phyloP scores from a whole-genome alignment of 768 basidiomycete genomes.

The Agaricus subrufescens region DNA sequence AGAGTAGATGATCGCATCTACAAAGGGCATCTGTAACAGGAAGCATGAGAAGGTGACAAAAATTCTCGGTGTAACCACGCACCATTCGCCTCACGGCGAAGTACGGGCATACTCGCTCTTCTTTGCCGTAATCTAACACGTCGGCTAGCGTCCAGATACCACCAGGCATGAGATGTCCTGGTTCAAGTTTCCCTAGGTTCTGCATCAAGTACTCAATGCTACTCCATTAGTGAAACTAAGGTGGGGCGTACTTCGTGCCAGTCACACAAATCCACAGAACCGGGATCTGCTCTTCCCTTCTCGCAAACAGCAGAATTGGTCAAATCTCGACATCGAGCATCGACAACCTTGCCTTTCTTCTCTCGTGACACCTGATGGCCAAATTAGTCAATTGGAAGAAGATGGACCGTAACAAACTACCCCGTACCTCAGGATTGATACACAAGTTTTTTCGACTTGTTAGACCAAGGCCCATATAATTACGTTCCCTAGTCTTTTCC shows the following conservation, averaged over 20 bases:
- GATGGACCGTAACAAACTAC: background rate
- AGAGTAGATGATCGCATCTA: slow-evolving; percentile 95
- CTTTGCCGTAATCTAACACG: slow-evolving; percentile 81
- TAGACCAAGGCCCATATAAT: slow-evolving; percentile 85
- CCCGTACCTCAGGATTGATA: slow-evolving; percentile 81
- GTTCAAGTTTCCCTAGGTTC: slow-evolving; percentile 80
- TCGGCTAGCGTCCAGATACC: slow-evolving; percentile 96
- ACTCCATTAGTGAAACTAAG: background rate
- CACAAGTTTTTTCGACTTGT: slow-evolving; percentile 97
- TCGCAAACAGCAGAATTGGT: slow-evolving; percentile 82
- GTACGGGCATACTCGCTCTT: slow-evolving; percentile 88
- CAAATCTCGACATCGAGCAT: slow-evolving; percentile 93
- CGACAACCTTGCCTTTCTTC: slow-evolving; percentile 97
- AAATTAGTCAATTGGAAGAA: background rate
- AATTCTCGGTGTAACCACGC: slow-evolving; percentile 4
- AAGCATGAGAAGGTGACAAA: slow-evolving; percentile 5
- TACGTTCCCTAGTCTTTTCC: slow-evolving; percentile 70
- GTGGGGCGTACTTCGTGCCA: slow-evolving; percentile 82
- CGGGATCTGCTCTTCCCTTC: slow-evolving; percentile 81
- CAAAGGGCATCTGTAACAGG: slow-evolving; percentile 78
- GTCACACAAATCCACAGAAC: slow-evolving; percentile 85
- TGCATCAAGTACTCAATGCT: slow-evolving; percentile 24
- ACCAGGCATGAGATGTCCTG: slow-evolving; percentile 74
- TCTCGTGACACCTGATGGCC: slow-evolving; percentile 80
- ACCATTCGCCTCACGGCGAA: slow-evolving; percentile 97